phyloP scores from a whole-genome alignment of 352 stramenopile species.

The Pythium rhizo-oryzae region DNA sequence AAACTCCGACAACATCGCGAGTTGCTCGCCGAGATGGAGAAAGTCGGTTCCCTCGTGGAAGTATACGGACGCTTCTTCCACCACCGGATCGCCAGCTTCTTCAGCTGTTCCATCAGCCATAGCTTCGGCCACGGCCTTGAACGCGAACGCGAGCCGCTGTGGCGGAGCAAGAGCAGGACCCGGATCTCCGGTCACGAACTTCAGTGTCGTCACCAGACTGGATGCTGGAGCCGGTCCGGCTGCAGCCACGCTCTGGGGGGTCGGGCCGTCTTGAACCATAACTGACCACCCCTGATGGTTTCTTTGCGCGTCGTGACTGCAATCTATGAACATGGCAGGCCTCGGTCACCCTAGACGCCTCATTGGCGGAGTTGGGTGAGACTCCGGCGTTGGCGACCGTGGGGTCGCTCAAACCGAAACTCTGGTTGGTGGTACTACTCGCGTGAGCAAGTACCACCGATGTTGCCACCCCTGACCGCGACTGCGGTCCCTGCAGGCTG shows the following conservation, averaged over 20 bases:
- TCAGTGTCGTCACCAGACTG: neutral
- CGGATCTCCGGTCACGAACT: neutral
- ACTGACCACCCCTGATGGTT: neutral
- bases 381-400: too few species aligned
- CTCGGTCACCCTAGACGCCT: too few species aligned
- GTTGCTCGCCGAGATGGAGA: neutral
- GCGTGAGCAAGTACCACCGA: too few species aligned
- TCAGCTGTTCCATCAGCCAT: neutral
- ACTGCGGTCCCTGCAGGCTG: too few species aligned
- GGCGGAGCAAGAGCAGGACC: neutral
- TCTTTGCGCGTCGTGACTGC: neutral
- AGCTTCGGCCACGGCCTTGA: neutral
- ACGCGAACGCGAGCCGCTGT: neutral
- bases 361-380: too few species aligned
- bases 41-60: neutral
- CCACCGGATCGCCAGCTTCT: too few species aligned
- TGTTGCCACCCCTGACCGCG: too few species aligned
- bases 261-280: neutral
- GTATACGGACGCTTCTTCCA: neutral
- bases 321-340: too few species aligned
- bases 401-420: too few species aligned
- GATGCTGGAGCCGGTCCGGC: neutral
- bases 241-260: neutral
- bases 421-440: too few species aligned
- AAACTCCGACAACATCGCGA: neutral